These are phyloP conservation scores for Pyropia yezoensis DNA, from an alignment of 23 red algal genomes.

Conservation along the genomic window DNA sequence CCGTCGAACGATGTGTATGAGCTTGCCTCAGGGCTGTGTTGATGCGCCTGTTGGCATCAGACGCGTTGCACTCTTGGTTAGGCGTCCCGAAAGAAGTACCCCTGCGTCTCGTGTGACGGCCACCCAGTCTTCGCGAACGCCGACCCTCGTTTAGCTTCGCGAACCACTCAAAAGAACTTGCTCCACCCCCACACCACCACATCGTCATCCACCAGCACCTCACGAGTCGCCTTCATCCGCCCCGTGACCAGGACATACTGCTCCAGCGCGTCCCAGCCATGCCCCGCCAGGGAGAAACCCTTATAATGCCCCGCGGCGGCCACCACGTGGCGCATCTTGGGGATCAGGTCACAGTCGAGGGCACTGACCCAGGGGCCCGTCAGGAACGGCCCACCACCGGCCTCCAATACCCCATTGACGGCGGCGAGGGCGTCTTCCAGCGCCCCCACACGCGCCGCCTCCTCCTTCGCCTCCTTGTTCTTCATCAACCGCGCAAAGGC, in stretches of 20 bases:
- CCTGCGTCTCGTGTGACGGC: too few species aligned
- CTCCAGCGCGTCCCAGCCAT: background rate
- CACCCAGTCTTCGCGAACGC: too few species aligned
- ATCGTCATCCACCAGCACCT: slow-evolving; percentile 16
- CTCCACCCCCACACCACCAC: slow-evolving; percentile 53
- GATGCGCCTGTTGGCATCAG: too few species aligned
- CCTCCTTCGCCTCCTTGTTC: slow-evolving; percentile 20
- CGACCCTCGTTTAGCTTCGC: too few species aligned
- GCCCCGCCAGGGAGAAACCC: slow-evolving; percentile 4
- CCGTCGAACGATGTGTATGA: too few species aligned
- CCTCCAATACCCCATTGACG: slow-evolving; percentile 8
- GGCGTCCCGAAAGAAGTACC: too few species aligned
- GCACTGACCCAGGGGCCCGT: slow-evolving; percentile 14
- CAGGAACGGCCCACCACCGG: slow-evolving; percentile 20
- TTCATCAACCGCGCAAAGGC: slow-evolving; percentile 33
- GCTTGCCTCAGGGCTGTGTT: too few species aligned
- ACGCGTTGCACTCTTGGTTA: too few species aligned
- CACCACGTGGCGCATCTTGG: slow-evolving; percentile 35
- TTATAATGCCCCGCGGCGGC: slow-evolving; percentile 45
- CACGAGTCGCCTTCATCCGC: slow-evolving; percentile 2
- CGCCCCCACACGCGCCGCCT: slow-evolving; percentile 2
- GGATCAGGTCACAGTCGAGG: slow-evolving; percentile 42
- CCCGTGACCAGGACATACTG: slow-evolving; percentile 5
- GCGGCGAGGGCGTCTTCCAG: slow-evolving; percentile 10
- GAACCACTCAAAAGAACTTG: slow-evolving; percentile 15